Conservation (phyloP, 75 land plant genomes). For the Cryptomeria japonica region DNA sequence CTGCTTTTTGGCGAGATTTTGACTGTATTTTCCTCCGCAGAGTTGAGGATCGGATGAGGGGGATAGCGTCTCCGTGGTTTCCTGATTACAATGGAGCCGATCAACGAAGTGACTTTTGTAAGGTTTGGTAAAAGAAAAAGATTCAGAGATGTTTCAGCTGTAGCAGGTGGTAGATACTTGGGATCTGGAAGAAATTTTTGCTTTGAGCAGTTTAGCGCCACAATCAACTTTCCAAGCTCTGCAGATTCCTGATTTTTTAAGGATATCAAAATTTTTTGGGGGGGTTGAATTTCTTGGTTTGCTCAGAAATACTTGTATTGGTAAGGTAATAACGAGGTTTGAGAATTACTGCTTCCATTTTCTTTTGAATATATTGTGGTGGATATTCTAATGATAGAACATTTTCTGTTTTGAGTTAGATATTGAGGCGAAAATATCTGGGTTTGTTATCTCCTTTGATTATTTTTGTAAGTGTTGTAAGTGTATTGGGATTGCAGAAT, state of each 20-base stretch:
- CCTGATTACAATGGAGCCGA: neutral
- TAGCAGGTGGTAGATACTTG: neutral
- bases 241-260: neutral
- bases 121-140: neutral
- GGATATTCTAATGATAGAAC: neutral
- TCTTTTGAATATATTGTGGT: neutral
- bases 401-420: neutral
- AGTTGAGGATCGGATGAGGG: constrained; percentile 9
- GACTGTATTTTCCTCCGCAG: neutral
- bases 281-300: neutral
- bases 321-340: neutral
- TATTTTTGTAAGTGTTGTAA: neutral
- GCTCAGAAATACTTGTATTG: neutral
- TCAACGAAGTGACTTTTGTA: neutral
- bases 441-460: neutral
- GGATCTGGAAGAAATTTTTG: neutral
- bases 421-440: neutral
- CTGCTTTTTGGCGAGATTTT: neutral
- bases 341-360: neutral
- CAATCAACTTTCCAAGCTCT: neutral
- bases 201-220: neutral
- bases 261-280: neutral
- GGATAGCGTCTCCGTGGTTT: neutral
- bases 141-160: neutral
- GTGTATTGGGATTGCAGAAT: neutral